Percentiles rank a stretch among this genome's conserved stretches.
These are phyloP conservation scores for Podila minutissima DNA, from an alignment of 192 early-diverging fungal species.

Conservation along the genomic window DNA sequence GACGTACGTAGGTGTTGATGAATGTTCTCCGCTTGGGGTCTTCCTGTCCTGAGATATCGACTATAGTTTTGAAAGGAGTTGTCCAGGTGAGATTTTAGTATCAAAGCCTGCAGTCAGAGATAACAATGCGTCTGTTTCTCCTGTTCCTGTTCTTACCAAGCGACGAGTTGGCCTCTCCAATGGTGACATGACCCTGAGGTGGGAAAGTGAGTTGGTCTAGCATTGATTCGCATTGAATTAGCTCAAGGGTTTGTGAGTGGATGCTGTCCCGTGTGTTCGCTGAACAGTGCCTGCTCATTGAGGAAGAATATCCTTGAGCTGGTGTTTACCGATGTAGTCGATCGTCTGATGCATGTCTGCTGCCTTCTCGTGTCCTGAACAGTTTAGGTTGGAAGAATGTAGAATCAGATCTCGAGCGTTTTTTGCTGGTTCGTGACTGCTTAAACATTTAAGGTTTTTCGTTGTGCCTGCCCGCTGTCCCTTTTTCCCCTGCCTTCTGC, in stretches of 20 bases:
- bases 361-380: too few species aligned
- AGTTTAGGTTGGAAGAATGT: too few species aligned
- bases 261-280: neutral
- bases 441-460: too few species aligned
- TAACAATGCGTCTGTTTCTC: neutral
- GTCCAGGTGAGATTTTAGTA: too few species aligned
- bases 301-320: neutral
- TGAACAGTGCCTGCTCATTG: neutral
- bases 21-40: slow-evolving; percentile 28
- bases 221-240: neutral
- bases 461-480: too few species aligned
- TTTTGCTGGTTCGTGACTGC: too few species aligned
- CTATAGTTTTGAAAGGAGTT: slow-evolving; percentile 3
- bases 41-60: slow-evolving; percentile 33
- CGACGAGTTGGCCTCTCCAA: slow-evolving; percentile 32
- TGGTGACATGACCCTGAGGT: slow-evolving; percentile 31
- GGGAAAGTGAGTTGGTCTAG: slow-evolving; percentile 26
- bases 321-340: slow-evolving; percentile 1
- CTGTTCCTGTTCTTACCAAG: slow-evolving; percentile 17
- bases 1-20: slow-evolving; percentile 38
- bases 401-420: too few species aligned
- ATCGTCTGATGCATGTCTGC: slow-evolving; percentile 6
- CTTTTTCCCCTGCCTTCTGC: too few species aligned
- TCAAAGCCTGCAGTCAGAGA: too few species aligned
- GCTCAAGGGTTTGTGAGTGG: neutral